phyloP scores from a whole-genome alignment of 2,329 filamentous ascomycete genomes.

The Arthrinium phaeospermum region DNA sequence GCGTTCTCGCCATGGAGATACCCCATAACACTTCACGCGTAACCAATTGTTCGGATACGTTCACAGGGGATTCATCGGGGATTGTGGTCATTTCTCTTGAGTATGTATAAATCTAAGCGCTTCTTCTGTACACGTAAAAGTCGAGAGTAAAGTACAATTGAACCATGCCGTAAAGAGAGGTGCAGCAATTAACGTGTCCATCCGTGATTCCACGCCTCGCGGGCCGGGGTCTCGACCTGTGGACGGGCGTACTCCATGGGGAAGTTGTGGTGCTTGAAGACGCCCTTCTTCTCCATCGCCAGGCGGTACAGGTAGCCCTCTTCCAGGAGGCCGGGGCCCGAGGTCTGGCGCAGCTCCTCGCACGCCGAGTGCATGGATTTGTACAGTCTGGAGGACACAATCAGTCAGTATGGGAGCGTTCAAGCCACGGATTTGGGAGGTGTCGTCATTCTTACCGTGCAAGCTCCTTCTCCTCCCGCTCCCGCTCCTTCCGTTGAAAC shows the following conservation, averaged over 20 bases:
- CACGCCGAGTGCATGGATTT: constrained; percentile 84
- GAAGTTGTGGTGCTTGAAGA: constrained; percentile 74
- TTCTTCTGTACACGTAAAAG: background rate
- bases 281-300: constrained; percentile 88
- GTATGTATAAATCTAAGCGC: background rate
- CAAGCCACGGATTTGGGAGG: background rate
- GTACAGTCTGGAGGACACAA: constrained; percentile 56
- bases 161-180: background rate
- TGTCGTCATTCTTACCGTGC: constrained; percentile 54
- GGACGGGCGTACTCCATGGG: constrained; percentile 90
- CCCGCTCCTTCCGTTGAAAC: constrained; percentile 72
- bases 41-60: no score
- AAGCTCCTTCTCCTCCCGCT: constrained; percentile 70
- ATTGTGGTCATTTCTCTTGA: background rate
- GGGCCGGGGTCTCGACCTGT: constrained; percentile 82
- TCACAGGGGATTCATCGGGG: no score
- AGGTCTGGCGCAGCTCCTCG: constrained; percentile 75
- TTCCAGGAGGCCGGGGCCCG: constrained; percentile 61
- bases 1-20: no score
- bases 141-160: background rate
- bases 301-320: constrained; percentile 81
- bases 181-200: constrained; percentile 71
- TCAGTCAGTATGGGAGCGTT: constrained; percentile 26
- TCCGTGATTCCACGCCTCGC: constrained; percentile 87
- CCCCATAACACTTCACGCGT: no score